Evolutionary conservation across 106 monocot species (phyloP), one percentile per base, ranked within the genome.

Genomic region (Acorus calamus): DNA sequence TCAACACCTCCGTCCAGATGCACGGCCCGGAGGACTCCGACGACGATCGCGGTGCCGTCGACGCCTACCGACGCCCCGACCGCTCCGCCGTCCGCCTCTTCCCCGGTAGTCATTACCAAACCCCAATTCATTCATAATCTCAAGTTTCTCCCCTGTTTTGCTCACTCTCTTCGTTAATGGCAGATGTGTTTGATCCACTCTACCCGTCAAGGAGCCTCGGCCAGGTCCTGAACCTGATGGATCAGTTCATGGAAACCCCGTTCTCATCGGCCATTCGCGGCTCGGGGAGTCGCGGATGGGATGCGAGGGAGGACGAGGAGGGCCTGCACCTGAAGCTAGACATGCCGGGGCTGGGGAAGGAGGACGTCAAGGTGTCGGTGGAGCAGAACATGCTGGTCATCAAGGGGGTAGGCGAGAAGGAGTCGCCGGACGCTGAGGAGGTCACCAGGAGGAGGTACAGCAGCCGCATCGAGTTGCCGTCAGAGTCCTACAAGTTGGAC

Each of bases 271-370:
- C 76, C 42, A 46, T 53, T 8, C 44, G 8, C 57, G 69, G 55
- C 47, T 56, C 3, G 71, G 62, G 6, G 11, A 81, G 80, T 4
- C 73, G 83, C 2, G 93, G 88, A 14, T 92, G 87, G 87, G 79
- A 84, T 52, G 77, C 76, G 44, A 74, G 64, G 62, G 88, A 92
- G 67, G 92, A 86, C 59, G 60, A 67, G 3, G 69, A 85, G 7
- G 86, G 74, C 47, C 65, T 88, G 11, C 46, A 71, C 71, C 71
- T 92, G 50, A 69, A 72, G 12, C 60, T 93, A 46, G 93, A 89
- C 83, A 93, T 93, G 93, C 93, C 93, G 41, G 93, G 88, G 42
- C 61, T 93, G 46, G 80, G 80, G 14, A 93, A 89, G 73, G 65
- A 73, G 73, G 50, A 73, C 12, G 65, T 73, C 50, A 64, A 59